Percentiles rank a stretch among this genome's conserved stretches.
phyloP scores from a whole-genome alignment of 257 asterid species.

The Nicotiana benthamiana region DNA sequence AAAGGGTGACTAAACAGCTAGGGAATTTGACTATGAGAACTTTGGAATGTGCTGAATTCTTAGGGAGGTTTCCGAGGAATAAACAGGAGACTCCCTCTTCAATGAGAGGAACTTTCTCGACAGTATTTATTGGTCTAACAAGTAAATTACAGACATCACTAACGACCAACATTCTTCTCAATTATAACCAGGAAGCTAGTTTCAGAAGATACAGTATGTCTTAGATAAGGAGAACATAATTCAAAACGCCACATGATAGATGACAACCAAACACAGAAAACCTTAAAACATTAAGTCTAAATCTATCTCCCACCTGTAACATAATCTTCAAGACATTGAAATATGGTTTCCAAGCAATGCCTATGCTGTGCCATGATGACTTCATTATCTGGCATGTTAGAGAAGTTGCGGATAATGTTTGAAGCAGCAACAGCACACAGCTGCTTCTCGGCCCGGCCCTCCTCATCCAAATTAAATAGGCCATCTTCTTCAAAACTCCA shows the following conservation, averaged over 20 bases:
- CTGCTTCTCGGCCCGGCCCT: constrained; percentile 94
- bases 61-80: neutral
- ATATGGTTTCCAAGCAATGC: constrained; percentile 84
- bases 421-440: constrained; percentile 96
- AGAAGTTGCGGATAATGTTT: constrained; percentile 80
- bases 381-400: constrained; percentile 98
- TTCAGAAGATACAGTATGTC: neutral
- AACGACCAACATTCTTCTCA: neutral
- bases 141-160: neutral
- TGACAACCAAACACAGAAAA: neutral
- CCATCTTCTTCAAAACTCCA: constrained; percentile 99
- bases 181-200: neutral
- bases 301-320: constrained; percentile 52
- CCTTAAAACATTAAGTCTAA: neutral
- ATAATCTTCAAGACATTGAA: constrained; percentile 88
- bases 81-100: neutral
- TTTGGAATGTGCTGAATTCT: neutral
- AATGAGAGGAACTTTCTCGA: neutral
- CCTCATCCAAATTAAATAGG: constrained; percentile 84
- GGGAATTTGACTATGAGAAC: neutral
- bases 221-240: neutral
- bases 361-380: constrained; percentile 91
- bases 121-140: neutral
- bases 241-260: constrained; percentile 1
- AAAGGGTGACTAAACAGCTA: neutral